Evolutionary conservation across 2,329 filamentous ascomycete species (phyloP), one percentile per base, ranked within the genome.

Genomic region (Fusarium irregulare): DNA sequence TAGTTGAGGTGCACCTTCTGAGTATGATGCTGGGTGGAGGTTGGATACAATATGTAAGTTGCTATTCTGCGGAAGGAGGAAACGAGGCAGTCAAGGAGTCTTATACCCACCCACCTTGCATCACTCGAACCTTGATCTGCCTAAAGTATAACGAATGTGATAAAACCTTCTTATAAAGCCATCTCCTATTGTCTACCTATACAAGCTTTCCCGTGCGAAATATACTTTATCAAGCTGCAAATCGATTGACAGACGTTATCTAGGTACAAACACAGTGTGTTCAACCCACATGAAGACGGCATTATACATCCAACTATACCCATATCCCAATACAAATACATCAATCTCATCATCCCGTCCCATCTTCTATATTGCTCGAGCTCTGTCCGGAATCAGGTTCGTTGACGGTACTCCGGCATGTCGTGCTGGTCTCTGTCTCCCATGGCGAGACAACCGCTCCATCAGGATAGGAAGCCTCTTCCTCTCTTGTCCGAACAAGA

Each of bases 381-480:
- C 6, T 13, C 28, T 23, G 18, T 34, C 21, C 18, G 3, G 2
- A 7, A 11, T 11, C 13, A 6, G n/a, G 18, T 16, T 21, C 6
- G 18, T 16, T 13, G 9, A 6, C 4, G 27, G 7, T 4, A 25
- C 14, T 51, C 9, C 4, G 23, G 10, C 9, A 27, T 10, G 10
- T n/a, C 10, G 18, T 16, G 13, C 4, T 51, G 18, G 10, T 27
- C 16, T 20, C 34, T 7, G 10, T 41, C 27, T 56, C 12, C 40
- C 56, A 57, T 9, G 58, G 55, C 28, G 30, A 41, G 12, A 20
- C 6, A 6, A 58, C 47, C 10, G n/a, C 51, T 11, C 37, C 51
- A 8, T 58, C 41, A 16, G 40, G 55, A 58, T 70, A 70, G 3
- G 46, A 70, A 14, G 58, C 56, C n/a, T 63, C 25, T 50, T 72